Evolutionary conservation across 2,329 filamentous ascomycete genomes (phyloP).

Genomic region (Myriosclerotinia duriaeana): DNA sequence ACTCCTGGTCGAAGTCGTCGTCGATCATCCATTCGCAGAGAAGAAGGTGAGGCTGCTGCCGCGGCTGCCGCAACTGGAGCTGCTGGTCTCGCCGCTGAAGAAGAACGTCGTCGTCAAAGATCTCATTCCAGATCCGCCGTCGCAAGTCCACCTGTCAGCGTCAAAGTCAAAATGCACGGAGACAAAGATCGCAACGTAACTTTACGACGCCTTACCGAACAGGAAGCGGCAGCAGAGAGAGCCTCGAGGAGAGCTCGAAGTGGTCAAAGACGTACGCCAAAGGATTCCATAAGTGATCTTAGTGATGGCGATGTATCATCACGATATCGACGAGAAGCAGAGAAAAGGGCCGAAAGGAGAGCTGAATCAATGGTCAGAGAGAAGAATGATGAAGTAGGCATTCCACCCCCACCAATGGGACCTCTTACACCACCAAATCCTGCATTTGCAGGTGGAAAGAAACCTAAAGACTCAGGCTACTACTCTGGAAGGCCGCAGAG

Average conservation of each 20-base stretch:
- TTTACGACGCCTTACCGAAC: constrained; percentile 59
- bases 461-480: constrained; percentile 61
- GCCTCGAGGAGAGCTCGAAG: constrained; percentile 36
- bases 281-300: constrained; percentile 55
- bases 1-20: constrained; percentile 43
- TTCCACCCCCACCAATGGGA: constrained; percentile 39
- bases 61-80: constrained; percentile 49
- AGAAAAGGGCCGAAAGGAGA: constrained; percentile 38
- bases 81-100: constrained; percentile 49
- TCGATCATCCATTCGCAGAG: constrained; percentile 49
- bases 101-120: constrained; percentile 43
- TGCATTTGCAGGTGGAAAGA: constrained; percentile 53
- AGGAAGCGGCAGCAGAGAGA: constrained; percentile 51
- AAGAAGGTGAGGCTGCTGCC: constrained; percentile 47
- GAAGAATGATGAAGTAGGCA: constrained; percentile 36
- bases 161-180: constrained; percentile 60
- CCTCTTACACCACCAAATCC: constrained; percentile 57
- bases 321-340: constrained; percentile 55
- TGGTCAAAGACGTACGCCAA: constrained; percentile 45
- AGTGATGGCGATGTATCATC: constrained; percentile 56
- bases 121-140: constrained; percentile 33
- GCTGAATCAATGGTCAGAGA: constrained; percentile 41
- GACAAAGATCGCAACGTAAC: constrained; percentile 62
- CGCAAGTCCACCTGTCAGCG: constrained; percentile 52
- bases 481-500: constrained; percentile 52